Evolutionary conservation across 1,139 yeast species (phyloP), one percentile per base, ranked within the genome.

Genomic region (Scheffersomyces illinoinensis): DNA sequence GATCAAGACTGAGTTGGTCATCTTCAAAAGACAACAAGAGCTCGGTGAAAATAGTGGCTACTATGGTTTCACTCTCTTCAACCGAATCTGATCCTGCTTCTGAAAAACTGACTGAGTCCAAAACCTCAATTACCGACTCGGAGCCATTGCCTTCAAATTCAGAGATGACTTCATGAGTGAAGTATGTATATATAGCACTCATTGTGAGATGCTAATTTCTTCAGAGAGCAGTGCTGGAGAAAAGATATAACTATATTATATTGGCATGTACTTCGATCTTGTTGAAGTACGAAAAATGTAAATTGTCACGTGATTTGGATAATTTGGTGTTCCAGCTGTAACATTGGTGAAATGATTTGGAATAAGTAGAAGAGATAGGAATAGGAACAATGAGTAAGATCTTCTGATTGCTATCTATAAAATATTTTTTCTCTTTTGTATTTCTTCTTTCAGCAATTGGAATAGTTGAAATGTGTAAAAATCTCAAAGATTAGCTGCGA

Each of bases 21-120:
- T 73, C 76, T 56, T 76, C 76, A 53, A 69, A 70, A 1, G 68
- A 67, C 65, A 79, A 66, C 49, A 81, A 60, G 12, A 79, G 58
- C 59, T 81, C 85, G 5, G 82, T 76, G 68, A 78, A 79, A 26
- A 77, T 50, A 53, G 56, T 60, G 14, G 68, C 64, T 6, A 62
- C 54, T 17, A 52, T 48, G 24, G 51, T 10, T 57, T 56, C 58
- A 51, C 33, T 46, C 50, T 63, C 67, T 12, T 59, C 54, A 20
- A 58, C 62, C 4, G 47, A 48, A 43, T 56, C 56, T 8, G 56
- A 62, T 2, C 57, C 58, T 14, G 56, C 59, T 2, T 56, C 57
- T 19, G 60, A 48, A 14, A 47, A 20, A 12, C 47, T 50, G 17
- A 51, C 47, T 8, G 50, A 33, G 19, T 58, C 68, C 53, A 77